phyloP scores from a whole-genome alignment of 1,139 yeast species.

The Saccharomyces hybrid region DNA sequence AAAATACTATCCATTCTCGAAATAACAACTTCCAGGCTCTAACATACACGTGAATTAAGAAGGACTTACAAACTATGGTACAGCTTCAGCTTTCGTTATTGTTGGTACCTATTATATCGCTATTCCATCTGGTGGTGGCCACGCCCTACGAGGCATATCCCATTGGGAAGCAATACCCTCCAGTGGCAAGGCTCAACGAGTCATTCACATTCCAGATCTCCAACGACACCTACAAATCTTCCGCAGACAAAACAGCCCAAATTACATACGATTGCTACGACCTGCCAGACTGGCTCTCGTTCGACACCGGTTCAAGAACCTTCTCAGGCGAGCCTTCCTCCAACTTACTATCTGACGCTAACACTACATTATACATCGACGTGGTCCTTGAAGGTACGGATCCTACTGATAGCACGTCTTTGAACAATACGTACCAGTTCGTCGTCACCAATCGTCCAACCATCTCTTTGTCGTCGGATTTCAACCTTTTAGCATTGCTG shows the following conservation, averaged over 20 bases:
- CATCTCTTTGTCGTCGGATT: slow-evolving; percentile 33
- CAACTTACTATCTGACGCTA: slow-evolving; percentile 36
- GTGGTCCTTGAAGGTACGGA: slow-evolving; percentile 62
- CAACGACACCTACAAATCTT: slow-evolving; percentile 58
- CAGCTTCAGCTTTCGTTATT: background rate
- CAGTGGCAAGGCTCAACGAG: slow-evolving; percentile 67
- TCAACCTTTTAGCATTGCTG: slow-evolving; percentile 43
- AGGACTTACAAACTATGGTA: background rate
- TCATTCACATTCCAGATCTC: slow-evolving; percentile 63
- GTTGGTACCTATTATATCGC: background rate
- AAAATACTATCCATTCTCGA: background rate
- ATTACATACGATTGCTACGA: slow-evolving; percentile 49
- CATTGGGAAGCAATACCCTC: slow-evolving; percentile 73
- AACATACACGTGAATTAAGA: background rate
- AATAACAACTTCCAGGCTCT: background rate
- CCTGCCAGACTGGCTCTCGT: slow-evolving; percentile 71
- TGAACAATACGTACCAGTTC: slow-evolving; percentile 44
- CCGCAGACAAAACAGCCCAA: slow-evolving; percentile 33
- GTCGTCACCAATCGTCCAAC: slow-evolving; percentile 52
- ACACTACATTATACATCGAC: slow-evolving; percentile 31
- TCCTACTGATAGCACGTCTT: slow-evolving; percentile 37
- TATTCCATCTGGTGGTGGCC: slow-evolving; percentile 10
- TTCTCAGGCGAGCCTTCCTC: slow-evolving; percentile 61
- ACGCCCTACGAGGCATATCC: slow-evolving; percentile 67
- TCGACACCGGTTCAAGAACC: slow-evolving; percentile 53